Base-by-base conservation (phyloP, 495 filamentous ascomycete species). In the Schizothecium vesticola region DNA sequence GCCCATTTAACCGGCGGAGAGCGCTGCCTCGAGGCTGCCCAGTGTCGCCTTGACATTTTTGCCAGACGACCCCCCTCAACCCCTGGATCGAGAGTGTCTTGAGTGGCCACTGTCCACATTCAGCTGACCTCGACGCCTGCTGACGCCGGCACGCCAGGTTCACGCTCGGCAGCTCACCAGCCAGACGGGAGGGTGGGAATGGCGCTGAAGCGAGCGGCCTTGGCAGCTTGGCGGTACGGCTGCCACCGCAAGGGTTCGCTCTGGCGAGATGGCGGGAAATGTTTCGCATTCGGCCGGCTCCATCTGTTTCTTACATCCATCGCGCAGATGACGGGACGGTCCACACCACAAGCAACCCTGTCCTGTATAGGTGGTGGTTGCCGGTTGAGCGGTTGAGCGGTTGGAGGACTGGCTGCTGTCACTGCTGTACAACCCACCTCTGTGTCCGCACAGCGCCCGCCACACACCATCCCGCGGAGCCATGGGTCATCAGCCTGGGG, bases 311-410 rank as follows among this genome's bases (percentile, higher is more conserved):
- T 68, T 63, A 33, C 67, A 61, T 69, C 70, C 67, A 61, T 69
- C 70, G 56, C 67, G 66, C 66, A 66, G 66, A 63, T 67, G 66
- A 71, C 69, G 71, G 69, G 63, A 70, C 71, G 69, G 68, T 58
- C 69, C 69, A 62, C 25, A 56, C 64, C 33, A n/a, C n/a, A n/a
- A 67, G 63, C 69, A 33, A 70, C 69, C 64, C 56, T 67, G 56
- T 6, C 33, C 33, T 16, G 33, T 43, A 16, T 19, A 8, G 60
- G 64, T 22, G 64, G 13, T 65, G 43, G 29, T 36, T 57, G 36
- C 36, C 36, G 19, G 36, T 51, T 7, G 36, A 51, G 36, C n/a
- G n/a, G n/a, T n/a, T n/a, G 26, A 28, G 36, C 36, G 36, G 36
- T 51, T 51, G 36, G 36, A 51, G 16, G 36, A 19, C 36, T 13